Evolutionary conservation across 108 stramenopile genomes (phyloP).

Genomic region (Conticribra guillardii): DNA sequence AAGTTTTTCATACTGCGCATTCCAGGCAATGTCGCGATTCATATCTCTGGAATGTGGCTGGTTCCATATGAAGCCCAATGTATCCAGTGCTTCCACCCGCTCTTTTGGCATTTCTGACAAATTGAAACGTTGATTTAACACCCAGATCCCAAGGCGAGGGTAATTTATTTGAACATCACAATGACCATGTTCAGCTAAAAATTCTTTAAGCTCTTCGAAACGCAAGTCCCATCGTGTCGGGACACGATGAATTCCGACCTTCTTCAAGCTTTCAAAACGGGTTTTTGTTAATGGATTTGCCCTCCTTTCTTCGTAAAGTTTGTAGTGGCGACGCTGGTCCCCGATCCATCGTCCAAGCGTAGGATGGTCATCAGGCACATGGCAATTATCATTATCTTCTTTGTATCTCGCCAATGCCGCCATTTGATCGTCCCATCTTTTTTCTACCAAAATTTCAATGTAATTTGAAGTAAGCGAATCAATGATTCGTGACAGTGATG

Average conservation of each 20-base stretch:
- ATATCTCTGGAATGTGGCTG: constrained; percentile 1
- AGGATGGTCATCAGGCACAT: background rate
- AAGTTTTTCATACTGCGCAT: constrained; percentile 5
- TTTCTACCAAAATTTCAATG: background rate
- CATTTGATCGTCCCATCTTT: constrained; percentile 10
- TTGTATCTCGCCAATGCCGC: background rate
- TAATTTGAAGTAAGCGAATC: background rate
- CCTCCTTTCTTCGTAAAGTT: background rate
- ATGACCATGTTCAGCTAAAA: constrained; percentile 27
- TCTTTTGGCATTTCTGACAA: constrained; percentile 24
- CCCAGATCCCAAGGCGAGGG: constrained; percentile 30
- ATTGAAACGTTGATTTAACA: constrained; percentile 36
- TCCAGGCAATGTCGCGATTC: constrained; percentile 7
- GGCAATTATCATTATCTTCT: background rate
- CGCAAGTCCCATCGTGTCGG: constrained; percentile 31
- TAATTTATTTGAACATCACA: constrained; percentile 29
- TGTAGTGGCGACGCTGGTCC: constrained; percentile 4
- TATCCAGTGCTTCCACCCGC: constrained; percentile 28
- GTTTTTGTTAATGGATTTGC: background rate
- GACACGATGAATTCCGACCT: background rate
- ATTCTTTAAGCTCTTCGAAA: constrained; percentile 30
- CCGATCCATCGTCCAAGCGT: background rate
- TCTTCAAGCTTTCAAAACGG: constrained; percentile 7
- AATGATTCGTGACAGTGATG: background rate
- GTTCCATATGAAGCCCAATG: constrained; percentile 38